A percentile compares a stretch with the other conserved stretches of the same genome.
Conservation (phyloP, 441 rosid species). For the Euphorbia schlechtendalii region DNA sequence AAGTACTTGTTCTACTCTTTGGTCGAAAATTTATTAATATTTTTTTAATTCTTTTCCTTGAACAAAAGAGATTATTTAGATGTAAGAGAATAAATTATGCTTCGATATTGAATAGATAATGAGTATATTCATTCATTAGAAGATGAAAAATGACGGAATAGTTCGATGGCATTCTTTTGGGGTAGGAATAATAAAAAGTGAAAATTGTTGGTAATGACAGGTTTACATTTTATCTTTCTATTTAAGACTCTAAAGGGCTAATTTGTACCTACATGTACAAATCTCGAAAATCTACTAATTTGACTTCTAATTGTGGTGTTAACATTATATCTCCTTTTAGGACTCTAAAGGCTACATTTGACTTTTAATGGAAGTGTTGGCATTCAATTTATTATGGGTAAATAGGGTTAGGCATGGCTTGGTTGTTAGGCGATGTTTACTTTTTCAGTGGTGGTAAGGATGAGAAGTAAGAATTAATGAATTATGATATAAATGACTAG, state of each 20-base stretch:
- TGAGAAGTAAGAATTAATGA: too few relatives aligned
- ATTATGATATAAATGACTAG: too few relatives aligned
- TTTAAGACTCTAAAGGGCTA: background rate
- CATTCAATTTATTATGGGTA: background rate
- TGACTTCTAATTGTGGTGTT: background rate
- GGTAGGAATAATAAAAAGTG: too few relatives aligned
- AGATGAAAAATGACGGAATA: too few relatives aligned
- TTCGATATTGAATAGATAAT: background rate
- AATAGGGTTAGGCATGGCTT: background rate
- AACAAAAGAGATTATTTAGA: background rate
- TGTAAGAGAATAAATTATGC: background rate
- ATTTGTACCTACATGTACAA: background rate
- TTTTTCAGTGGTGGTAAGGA: too few relatives aligned
- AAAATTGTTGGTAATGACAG: background rate
- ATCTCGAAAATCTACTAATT: background rate
- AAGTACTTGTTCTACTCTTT: conserved; percentile 27
- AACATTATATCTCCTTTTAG: too few relatives aligned
- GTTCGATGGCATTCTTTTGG: too few relatives aligned
- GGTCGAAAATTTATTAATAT: background rate
- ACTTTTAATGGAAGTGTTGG: too few relatives aligned
- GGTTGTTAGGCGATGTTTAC: too few relatives aligned
- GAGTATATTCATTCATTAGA: background rate
- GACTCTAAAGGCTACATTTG: too few relatives aligned
- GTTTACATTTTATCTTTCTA: background rate
- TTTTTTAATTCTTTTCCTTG: background rate